A percentile compares a stretch with the other conserved stretches of the same genome.
Conservation (phyloP, 148 eudicot genomes). For the Gaultheria prostrata region DNA sequence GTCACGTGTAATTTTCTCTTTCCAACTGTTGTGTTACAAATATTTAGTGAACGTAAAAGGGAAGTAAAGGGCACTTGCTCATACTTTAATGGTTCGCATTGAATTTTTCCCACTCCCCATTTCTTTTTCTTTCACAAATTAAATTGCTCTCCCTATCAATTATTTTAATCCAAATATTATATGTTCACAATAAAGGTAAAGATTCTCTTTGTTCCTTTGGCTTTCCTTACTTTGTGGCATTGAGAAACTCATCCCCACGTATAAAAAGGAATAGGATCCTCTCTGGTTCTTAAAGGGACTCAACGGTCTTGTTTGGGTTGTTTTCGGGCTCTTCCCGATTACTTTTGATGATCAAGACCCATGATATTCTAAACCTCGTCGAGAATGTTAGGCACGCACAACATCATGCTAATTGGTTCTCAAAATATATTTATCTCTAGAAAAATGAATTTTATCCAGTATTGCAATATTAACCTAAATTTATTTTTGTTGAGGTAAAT, state of each 20-base stretch:
- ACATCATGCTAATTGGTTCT: no score
- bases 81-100: neutral
- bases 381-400: no score
- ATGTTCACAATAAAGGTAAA: neutral
- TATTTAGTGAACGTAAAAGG: neutral
- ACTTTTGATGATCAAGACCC: no score
- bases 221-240: no score
- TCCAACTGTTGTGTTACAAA: neutral
- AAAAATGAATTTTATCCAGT: no score
- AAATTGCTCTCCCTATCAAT: neutral
- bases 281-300: no score
- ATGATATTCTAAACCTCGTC: no score
- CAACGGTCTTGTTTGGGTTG: no score
- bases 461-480: no score
- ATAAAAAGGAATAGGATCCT: neutral
- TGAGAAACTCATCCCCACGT: neutral
- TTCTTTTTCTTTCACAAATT: neutral
- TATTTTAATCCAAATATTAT: neutral
- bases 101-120: neutral
- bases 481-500: no score
- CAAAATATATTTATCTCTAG: no score
- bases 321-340: no score
- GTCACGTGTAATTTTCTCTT: neutral
- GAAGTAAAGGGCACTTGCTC: neutral
- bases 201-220: neutral